Base-by-base conservation (phyloP, 2,329 filamentous ascomycete species). In the Penicillium digitatum region DNA sequence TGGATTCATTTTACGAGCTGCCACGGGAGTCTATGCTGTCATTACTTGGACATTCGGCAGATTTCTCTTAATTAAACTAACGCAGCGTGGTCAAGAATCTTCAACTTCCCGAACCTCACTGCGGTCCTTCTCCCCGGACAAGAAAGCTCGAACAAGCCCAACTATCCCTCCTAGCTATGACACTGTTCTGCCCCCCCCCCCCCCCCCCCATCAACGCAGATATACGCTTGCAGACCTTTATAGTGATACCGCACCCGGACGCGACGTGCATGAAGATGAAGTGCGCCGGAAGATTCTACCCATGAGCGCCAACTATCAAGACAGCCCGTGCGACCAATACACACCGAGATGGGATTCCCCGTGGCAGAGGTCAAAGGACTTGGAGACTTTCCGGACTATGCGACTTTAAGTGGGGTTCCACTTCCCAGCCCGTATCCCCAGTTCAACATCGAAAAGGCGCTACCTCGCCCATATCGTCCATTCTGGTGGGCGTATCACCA, bases 401-500 rank as follows among this genome's bases (percentile, higher is more conserved):
- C 89, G 6, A 74, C 79, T 2, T 75, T 95, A 11, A 89, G 86
- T 46, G 90, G 87, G 6, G 86, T 95, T 5, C 87, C 88, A 1
- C 73, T 87, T 44, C 90, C 90, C 0, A 60, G 76, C 9, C 78
- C 87, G 0, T 86, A 88, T 53, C 64, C 69, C 1, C 77, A 82
- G 5, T 94, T 94, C 67, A 77, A 89, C 59, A 84, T 91, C 52
- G 74, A 80, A 14, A 88, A 78, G 59, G 89, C 90, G 0, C 65
- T 80, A 10, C 82, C 90, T 1, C 79, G 90, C 54, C 90, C 90
- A 0, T 95, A 92, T 68, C 80, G 90, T 38, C 90, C 90, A 0
- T 88, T 95, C 40, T 74, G 90, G 64, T 95, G 90, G 90, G 77
- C 81, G 0, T 95, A 95, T 67, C 89, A 94, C 68, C 90, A 95